A percentile compares a stretch with the other conserved stretches of the same genome.
These are phyloP conservation scores for Aspergillus ostianus DNA, from an alignment of 495 filamentous ascomycete genomes.

Conservation along the genomic window DNA sequence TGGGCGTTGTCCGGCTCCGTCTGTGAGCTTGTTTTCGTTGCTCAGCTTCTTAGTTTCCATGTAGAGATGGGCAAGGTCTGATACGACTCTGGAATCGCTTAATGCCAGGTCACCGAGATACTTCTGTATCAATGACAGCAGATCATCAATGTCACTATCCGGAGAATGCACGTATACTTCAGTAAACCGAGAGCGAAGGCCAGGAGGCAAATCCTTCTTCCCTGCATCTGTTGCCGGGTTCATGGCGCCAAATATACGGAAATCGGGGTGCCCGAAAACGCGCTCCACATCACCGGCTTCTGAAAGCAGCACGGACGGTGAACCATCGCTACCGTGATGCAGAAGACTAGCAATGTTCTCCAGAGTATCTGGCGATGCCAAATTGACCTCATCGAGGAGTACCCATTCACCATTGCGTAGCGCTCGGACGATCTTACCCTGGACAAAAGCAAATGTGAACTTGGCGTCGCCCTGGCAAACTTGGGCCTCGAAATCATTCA, in stretches of 20 bases:
- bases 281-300: slow-evolving; percentile 90
- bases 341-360: slow-evolving; percentile 90
- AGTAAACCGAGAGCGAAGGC: slow-evolving; percentile 83
- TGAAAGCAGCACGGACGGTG: slow-evolving; percentile 80
- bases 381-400: slow-evolving; percentile 95
- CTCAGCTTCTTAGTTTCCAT: slow-evolving; percentile 78
- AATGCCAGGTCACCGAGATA: slow-evolving; percentile 72
- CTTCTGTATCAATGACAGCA: slow-evolving; percentile 78
- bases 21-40: slow-evolving; percentile 80
- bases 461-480: slow-evolving; percentile 72
- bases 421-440: slow-evolving; percentile 91
- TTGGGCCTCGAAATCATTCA: slow-evolving; percentile 80
- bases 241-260: slow-evolving; percentile 97
- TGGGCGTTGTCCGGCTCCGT: slow-evolving; percentile 88
- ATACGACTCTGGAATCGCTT: slow-evolving; percentile 61
- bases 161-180: slow-evolving; percentile 90
- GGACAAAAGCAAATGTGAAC: slow-evolving; percentile 93
- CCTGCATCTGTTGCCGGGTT: slow-evolving; percentile 97
- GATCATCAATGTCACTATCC: slow-evolving; percentile 77
- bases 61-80: slow-evolving; percentile 82
- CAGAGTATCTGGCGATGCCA: slow-evolving; percentile 89
- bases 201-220: slow-evolving; percentile 86
- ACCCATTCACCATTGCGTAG: slow-evolving; percentile 96
- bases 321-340: slow-evolving; percentile 58
- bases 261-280: slow-evolving; percentile 85